Evolutionary conservation across 805 yeast genomes (phyloP), one percentile per base, ranked within the genome.

Genomic region (Teunomyces tritomae): DNA sequence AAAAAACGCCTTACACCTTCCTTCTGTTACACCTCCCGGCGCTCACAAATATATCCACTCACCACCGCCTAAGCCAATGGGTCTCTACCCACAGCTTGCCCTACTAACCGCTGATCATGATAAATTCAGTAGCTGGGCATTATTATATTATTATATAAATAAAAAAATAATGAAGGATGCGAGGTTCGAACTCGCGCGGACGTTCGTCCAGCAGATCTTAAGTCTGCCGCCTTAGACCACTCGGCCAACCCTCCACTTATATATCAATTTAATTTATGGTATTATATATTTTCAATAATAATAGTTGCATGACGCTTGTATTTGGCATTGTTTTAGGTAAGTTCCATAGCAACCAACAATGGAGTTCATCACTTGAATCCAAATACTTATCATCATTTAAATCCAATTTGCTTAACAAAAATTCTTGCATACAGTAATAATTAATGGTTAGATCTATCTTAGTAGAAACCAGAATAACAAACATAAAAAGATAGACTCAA

Each of bases 111-210:
- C 16, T 10, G n/a, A 11, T n/a, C 16, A 4, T 30, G 16, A 30
- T 10, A n/a, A 29, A 1, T 20, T 20, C 24, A 16, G 17, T 16
- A 16, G 17, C 17, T 16, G 17, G 17, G 17, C 3, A 10, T 2
- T 29, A 10, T 29, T 9, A n/a, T n/a, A n/a, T n/a, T n/a, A n/a
- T n/a, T n/a, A n/a, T n/a, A n/a, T 7, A 20, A 36, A 36, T 17
- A 10, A 11, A 67, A 64, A 61, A 52, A 64, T 66, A 64, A 51
- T 72, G 77, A 71, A 72, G 76, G 76, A 63, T 70, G 76, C 76
- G 77, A 70, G 77, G 73, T 72, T 72, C 77, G 77, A 72, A 72
- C 77, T 71, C 77, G 76, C 77, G 77, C 77, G 76, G 77, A 69
- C 73, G 66, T 52, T 54, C 58, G 73, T 68, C 76, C 76, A 71